Conservation (phyloP, 306 rosid species). For the Quercus gilva region DNA sequence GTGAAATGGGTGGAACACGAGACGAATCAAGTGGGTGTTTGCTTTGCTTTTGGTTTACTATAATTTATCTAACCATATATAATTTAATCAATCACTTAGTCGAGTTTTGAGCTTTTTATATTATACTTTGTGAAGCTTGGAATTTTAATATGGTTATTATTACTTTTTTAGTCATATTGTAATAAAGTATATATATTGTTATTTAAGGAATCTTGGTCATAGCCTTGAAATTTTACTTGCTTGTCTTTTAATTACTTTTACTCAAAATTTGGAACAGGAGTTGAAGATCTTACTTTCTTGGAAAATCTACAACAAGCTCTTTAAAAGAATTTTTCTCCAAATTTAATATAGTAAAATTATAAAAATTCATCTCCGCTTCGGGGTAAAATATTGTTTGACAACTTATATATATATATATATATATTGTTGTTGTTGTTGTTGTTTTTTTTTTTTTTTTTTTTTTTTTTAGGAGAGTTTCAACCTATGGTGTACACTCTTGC, state of each 20-base stretch:
- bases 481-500: accelerated
- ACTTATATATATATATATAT: too few species aligned
- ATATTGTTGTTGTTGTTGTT: too few species aligned
- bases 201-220: constrained; percentile 58
- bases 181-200: background rate
- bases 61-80: constrained; percentile 19
- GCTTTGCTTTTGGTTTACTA: constrained; percentile 40
- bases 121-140: background rate
- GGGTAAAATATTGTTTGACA: too few species aligned
- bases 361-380: too few species aligned
- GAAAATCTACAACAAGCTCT: too few species aligned
- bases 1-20: constrained; percentile 62
- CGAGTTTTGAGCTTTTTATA: constrained; percentile 20
- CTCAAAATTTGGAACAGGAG: background rate
- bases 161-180: background rate
- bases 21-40: constrained; percentile 58
- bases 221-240: constrained; percentile 33
- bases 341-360: too few species aligned
- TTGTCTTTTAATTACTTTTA: constrained; percentile 18
- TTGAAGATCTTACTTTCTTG: too few species aligned
- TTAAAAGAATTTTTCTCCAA: too few species aligned
- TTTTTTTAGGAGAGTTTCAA: too few species aligned
- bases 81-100: constrained; percentile 28
- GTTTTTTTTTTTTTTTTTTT: too few species aligned
- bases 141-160: constrained; percentile 11